Evolutionary conservation across 2,329 filamentous ascomycete species (phyloP).

Genomic region (Penicillium sp.): DNA sequence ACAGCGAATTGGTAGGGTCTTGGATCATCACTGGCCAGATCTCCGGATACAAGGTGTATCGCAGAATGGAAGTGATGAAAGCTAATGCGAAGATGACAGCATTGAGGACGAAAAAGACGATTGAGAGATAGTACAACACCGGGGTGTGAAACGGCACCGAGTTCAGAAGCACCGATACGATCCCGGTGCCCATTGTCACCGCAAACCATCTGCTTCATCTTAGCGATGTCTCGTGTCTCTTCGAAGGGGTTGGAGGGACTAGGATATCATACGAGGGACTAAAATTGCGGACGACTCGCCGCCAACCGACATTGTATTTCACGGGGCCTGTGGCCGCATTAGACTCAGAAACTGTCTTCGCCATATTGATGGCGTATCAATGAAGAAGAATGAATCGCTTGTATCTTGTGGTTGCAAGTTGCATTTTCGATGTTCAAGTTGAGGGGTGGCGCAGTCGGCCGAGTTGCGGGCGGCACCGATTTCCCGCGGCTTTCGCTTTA

Average conservation of each 20-base stretch:
- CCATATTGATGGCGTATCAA: not conserved
- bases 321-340: not conserved
- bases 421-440: not conserved
- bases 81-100: constrained; percentile 61
- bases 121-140: constrained; percentile 64
- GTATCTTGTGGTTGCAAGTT: not conserved
- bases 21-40: constrained; percentile 68
- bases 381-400: not conserved
- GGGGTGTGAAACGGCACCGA: constrained; percentile 63
- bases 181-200: constrained; percentile 69
- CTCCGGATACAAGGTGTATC: constrained; percentile 65
- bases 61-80: constrained; percentile 57
- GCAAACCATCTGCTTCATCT: constrained; percentile 57
- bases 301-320: constrained; percentile 31
- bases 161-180: constrained; percentile 66
- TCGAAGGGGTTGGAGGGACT: not conserved
- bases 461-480: constrained; percentile 3
- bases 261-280: constrained; percentile 55
- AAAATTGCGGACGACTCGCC: constrained; percentile 57
- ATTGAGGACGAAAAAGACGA: constrained; percentile 66
- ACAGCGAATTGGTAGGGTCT: constrained; percentile 67
- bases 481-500: not conserved
- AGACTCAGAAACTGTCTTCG: not conserved
- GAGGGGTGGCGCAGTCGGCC: not conserved
- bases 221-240: not conserved